A percentile compares a stretch with the other conserved stretches of the same genome.
phyloP scores from a whole-genome alignment of 306 rosid species.

The Quercus cerris region DNA sequence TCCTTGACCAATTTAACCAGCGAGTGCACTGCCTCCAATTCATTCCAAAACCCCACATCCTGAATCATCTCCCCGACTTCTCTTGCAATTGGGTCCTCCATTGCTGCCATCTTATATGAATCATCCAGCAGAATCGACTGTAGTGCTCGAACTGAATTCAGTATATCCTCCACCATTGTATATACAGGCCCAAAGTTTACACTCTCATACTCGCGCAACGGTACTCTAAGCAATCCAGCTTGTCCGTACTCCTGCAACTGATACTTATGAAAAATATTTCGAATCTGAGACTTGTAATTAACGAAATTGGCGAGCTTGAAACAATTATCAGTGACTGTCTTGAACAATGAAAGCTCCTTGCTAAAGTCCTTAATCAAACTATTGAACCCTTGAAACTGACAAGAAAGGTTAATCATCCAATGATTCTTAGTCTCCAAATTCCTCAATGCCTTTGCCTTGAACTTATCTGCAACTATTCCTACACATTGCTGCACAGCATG shows the following conservation, averaged over 20 bases:
- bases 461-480: constrained; percentile 90
- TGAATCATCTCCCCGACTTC: constrained; percentile 67
- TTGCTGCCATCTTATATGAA: constrained; percentile 44
- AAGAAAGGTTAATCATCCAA: constrained; percentile 94
- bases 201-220: constrained; percentile 27
- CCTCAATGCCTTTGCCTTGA: constrained; percentile 72
- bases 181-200: constrained; percentile 39
- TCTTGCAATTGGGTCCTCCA: constrained; percentile 61
- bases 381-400: constrained; percentile 76
- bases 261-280: constrained; percentile 65
- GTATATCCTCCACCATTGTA: constrained; percentile 56
- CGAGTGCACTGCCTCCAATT: constrained; percentile 55
- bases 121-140: constrained; percentile 60
- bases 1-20: constrained; percentile 67
- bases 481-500: constrained; percentile 71
- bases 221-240: constrained; percentile 57
- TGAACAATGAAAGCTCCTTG: constrained; percentile 69
- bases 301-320: constrained; percentile 69
- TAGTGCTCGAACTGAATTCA: constrained; percentile 53
- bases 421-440: constrained; percentile 77
- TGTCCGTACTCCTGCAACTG: constrained; percentile 75
- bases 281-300: constrained; percentile 60
- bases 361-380: constrained; percentile 67
- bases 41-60: constrained; percentile 72
- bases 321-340: constrained; percentile 49